phyloP scores from a whole-genome alignment of 2,329 filamentous ascomycete genomes.

The Apiospora sp. region DNA sequence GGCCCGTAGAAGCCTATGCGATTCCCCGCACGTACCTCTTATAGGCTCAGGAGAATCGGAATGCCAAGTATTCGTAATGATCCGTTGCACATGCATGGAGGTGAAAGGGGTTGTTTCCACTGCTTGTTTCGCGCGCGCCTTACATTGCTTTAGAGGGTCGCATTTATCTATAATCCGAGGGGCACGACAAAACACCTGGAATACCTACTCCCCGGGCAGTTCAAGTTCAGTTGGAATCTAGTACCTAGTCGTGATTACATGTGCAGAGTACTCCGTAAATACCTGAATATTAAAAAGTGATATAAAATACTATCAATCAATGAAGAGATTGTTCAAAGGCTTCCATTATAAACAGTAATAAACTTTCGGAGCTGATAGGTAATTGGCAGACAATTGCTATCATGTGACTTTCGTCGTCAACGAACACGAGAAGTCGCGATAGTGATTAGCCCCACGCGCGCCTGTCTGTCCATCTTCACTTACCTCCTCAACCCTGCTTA shows the following conservation, averaged over 20 bases:
- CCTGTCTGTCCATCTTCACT: background rate
- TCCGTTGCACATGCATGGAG: background rate
- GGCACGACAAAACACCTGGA: background rate
- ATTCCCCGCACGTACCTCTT: conserved; percentile 6
- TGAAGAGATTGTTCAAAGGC: no score
- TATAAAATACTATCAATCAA: background rate
- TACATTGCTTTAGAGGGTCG: background rate
- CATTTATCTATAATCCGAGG: background rate
- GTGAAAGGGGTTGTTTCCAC: conserved; percentile 8
- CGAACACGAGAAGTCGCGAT: conserved; percentile 21
- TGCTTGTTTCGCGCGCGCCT: conserved; percentile 1
- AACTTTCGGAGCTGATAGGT: background rate
- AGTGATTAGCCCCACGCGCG: conserved; percentile 13
- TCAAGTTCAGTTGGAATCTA: background rate
- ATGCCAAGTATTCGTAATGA: conserved; percentile 14
- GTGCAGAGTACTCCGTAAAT: background rate
- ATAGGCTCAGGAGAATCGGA: conserved; percentile 5
- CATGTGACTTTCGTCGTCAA: conserved; percentile 19
- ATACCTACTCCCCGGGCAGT: background rate
- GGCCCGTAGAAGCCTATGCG: background rate
- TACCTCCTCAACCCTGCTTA: background rate
- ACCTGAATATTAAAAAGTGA: background rate
- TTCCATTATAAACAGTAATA: background rate
- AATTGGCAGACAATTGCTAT: background rate
- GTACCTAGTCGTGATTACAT: background rate